Evolutionary conservation across 345 rosid genomes (phyloP).

Genomic region (Eucalyptus curtisii): DNA sequence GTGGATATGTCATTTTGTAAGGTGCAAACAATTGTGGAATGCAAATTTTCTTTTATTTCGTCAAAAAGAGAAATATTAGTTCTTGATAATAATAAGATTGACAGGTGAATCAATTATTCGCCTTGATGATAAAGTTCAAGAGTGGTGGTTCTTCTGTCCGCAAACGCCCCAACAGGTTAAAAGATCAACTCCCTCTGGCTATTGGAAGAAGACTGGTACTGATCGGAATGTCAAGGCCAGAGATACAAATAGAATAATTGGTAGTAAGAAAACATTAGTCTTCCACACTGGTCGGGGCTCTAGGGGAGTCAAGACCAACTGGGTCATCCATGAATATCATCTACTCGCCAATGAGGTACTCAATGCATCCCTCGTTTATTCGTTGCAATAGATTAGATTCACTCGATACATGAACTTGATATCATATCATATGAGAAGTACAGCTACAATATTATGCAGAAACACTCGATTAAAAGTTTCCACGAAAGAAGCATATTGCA

Average conservation of each 20-base stretch:
- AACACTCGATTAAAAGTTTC: background rate
- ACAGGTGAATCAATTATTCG: background rate
- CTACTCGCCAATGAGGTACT: background rate
- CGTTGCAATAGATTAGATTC: background rate
- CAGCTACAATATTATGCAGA: background rate
- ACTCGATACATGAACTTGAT: background rate
- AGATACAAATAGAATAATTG: background rate
- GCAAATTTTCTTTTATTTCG: background rate
- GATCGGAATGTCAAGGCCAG: background rate
- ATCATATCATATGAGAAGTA: background rate
- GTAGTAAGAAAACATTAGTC: background rate
- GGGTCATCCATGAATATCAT: background rate
- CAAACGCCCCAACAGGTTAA: background rate
- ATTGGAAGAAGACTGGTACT: background rate
- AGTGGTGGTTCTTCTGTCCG: background rate
- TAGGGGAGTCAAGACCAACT: background rate
- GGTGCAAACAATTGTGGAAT: background rate
- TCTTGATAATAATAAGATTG: background rate
- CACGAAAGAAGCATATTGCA: background rate
- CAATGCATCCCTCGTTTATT: background rate
- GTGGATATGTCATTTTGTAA: background rate
- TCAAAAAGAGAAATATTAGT: background rate
- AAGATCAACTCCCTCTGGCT: background rate
- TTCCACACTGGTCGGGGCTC: background rate
- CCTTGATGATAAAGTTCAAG: background rate